Evolutionary conservation across 2,329 filamentous ascomycete species (phyloP).

Genomic region (Cercospora janseana): DNA sequence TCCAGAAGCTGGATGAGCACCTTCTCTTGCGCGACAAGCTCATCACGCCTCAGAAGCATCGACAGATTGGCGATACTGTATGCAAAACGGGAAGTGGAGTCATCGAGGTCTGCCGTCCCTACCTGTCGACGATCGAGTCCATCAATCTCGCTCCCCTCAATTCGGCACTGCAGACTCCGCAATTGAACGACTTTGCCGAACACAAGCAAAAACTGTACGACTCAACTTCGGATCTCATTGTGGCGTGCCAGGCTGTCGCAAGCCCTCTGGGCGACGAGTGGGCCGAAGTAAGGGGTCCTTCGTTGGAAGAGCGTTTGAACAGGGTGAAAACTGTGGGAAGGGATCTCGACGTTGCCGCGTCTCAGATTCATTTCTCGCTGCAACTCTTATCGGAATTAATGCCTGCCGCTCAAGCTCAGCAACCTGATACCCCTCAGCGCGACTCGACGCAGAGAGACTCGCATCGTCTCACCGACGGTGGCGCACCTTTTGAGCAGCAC

Average conservation of each 20-base stretch:
- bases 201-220: slow-evolving; percentile 96
- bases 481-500: slow-evolving; percentile 33
- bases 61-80: slow-evolving; percentile 75
- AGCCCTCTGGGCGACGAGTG: slow-evolving; percentile 92
- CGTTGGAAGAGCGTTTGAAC: slow-evolving; percentile 80
- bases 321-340: slow-evolving; percentile 74
- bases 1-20: slow-evolving; percentile 83
- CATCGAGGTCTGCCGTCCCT: slow-evolving; percentile 83
- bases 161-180: slow-evolving; percentile 76
- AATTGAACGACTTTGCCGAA: slow-evolving; percentile 79
- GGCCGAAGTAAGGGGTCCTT: slow-evolving; percentile 86
- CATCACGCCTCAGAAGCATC: slow-evolving; percentile 73
- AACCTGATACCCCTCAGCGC: slow-evolving; percentile 28
- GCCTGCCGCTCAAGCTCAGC: slow-evolving; percentile 49
- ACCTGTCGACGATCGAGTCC: slow-evolving; percentile 86
- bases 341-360: slow-evolving; percentile 80
- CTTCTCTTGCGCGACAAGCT: slow-evolving; percentile 76
- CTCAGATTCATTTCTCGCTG: slow-evolving; percentile 82
- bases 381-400: slow-evolving; percentile 84
- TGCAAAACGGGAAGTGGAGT: slow-evolving; percentile 76
- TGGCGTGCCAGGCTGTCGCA: slow-evolving; percentile 87
- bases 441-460: slow-evolving; percentile 12
- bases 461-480: slow-evolving; percentile 40
- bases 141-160: slow-evolving; percentile 81
- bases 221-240: slow-evolving; percentile 81